Evolutionary conservation across 1,284 basidiomycete species (phyloP), one percentile per base, ranked within the genome.

Genomic region (Ceraceosorus guamensis): DNA sequence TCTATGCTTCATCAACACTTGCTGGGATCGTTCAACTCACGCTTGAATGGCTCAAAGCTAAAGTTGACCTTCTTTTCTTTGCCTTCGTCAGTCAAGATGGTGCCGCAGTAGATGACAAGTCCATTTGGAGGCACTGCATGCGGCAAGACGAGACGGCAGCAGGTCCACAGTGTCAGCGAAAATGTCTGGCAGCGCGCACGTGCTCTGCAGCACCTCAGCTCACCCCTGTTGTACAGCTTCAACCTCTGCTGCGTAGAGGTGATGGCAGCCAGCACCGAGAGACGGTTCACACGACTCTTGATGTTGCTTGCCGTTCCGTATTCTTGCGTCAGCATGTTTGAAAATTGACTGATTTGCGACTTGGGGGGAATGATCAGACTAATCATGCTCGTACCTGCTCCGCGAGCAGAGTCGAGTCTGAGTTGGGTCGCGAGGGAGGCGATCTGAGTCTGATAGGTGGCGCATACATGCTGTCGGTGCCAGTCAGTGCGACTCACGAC

Each of bases 201-300:
- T n/a, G 2, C 10, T 10, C 10, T 14, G 46, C 16, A 18, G 11
- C 45, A 39, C 46, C 30, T n/a, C n/a, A n/a, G n/a, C 56, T 55
- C 35, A 57, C 56, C 45, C 14, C 55, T 43, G 57, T 65, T 89
- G 82, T 97, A 98, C 7, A 98, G 82, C 80, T 98, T 98, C 62
- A 98, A 83, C 66, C 92, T 85, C 70, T 98, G 92, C 79, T 99
- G 93, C n/a, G 95, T 97, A 71, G 89, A 92, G 18, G 93, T 97
- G 76, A 99, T 98, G 62, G 95, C 95, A 48, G 93, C 90, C 50
- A 98, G 83, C 31, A 98, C 95, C 37, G 93, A 99, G 41, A 96
- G 84, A 68, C 93, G 85, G 81, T 98, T 98, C 75, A 99, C 93
- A 63, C 95, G 90, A 70, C 91, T 96, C 79, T 98, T 99, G 83